Evolutionary conservation across 2,329 filamentous ascomycete genomes (phyloP).

Genomic region (Aphanocladium album): DNA sequence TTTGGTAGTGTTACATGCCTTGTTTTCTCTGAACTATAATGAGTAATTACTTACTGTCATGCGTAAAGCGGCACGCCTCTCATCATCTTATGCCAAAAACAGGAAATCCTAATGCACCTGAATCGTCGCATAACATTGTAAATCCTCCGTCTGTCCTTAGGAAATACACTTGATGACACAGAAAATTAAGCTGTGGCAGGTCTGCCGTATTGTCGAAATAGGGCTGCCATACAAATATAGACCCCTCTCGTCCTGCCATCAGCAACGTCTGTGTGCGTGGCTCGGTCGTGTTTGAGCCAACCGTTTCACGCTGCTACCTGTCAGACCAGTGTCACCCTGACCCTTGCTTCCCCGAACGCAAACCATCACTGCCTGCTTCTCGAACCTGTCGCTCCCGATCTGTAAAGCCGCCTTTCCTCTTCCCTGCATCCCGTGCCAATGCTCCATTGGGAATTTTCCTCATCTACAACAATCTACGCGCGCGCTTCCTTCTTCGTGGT

Average conservation of each 20-base stretch:
- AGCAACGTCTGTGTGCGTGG: not conserved
- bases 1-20: not conserved
- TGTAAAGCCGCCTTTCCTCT: not conserved
- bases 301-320: slow-evolving; percentile 10
- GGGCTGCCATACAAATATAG: not conserved
- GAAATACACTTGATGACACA: not conserved
- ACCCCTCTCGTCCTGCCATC: not conserved
- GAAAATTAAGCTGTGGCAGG: too few relatives aligned
- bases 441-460: not conserved
- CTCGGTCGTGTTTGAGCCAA: slow-evolving; percentile 8
- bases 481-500: not conserved
- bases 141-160: not conserved
- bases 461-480: not conserved
- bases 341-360: not conserved
- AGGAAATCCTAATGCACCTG: not conserved
- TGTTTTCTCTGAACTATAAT: not conserved
- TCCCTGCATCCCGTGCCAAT: not conserved
- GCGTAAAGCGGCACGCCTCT: not conserved
- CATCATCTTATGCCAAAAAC: not conserved
- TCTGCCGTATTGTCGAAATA: not conserved
- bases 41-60: not conserved
- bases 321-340: slow-evolving; percentile 5
- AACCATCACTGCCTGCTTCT: not conserved
- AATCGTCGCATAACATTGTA: not conserved
- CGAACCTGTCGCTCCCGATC: not conserved